Percentiles rank a stretch among this genome's conserved stretches.
Evolutionary conservation across 768 basidiomycete species (phyloP).

Genomic region (Inosperma sp.): DNA sequence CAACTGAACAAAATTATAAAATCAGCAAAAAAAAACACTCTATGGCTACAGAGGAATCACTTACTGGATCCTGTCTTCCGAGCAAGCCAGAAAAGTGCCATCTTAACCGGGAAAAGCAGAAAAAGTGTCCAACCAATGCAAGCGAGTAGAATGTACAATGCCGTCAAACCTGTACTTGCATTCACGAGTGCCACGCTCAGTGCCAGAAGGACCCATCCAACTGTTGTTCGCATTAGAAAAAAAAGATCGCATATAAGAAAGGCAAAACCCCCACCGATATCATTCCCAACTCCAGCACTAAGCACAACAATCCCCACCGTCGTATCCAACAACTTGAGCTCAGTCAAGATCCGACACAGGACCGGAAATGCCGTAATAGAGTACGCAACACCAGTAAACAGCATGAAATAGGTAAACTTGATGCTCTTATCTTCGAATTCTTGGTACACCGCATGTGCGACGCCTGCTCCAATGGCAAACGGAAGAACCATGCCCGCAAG

Average conservation of each 20-base stretch:
- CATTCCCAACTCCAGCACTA: slow-evolving; percentile 89
- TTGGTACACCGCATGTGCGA: slow-evolving; percentile 61
- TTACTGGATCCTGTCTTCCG: slow-evolving; percentile 66
- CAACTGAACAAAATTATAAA: no score
- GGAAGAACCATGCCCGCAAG: no score
- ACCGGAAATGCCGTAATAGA: no score
- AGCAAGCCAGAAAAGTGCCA: slow-evolving; percentile 65
- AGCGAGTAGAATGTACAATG: slow-evolving; percentile 78
- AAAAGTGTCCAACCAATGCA: no score
- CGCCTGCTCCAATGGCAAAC: slow-evolving; percentile 69
- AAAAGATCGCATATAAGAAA: slow-evolving; percentile 6
- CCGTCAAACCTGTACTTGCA: slow-evolving; percentile 85
- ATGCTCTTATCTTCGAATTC: slow-evolving; percentile 64
- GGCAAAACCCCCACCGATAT: slow-evolving; percentile 45
- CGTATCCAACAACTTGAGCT: slow-evolving; percentile 83
- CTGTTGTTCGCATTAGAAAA: slow-evolving; percentile 17
- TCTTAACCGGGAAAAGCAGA: slow-evolving; percentile 62
- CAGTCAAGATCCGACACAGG: no score
- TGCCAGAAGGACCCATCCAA: slow-evolving; percentile 84
- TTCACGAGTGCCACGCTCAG: no score
- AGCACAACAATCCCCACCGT: slow-evolving; percentile 90
- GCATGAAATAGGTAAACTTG: slow-evolving; percentile 85
- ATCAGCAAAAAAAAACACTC: slow-evolving; percentile 5
- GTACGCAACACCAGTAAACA: slow-evolving; percentile 93
- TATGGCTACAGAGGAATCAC: slow-evolving; percentile 7